Base-by-base conservation (phyloP, 108 stramenopile genomes). In the Skeletonema marinoi region DNA sequence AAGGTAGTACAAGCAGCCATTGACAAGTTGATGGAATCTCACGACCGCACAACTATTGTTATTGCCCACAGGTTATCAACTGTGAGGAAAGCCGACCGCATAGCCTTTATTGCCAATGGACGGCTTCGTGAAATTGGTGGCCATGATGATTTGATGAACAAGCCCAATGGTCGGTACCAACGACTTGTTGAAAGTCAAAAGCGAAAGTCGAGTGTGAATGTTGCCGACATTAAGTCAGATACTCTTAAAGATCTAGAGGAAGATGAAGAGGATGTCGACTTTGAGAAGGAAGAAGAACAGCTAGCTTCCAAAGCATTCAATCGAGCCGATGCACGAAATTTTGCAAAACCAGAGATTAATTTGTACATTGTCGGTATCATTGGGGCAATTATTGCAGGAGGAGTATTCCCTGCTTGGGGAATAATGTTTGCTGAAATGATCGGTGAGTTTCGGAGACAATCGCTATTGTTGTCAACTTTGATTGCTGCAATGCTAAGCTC, bases 1-100 rank as follows among this genome's bases (percentile, higher is more conserved):
- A 66, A 75, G 31, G 71, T 94, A 13, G 96, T 98, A 8, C 97
- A 96, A 70, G 88, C 79, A 31, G 96, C 97, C 10, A 64, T 98
- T 29, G 93, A 96, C 78, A 73, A 86, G 62, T 71, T 97, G 38
- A 93, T 96, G 86, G 78, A 66, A 17, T 75, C 76, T 29, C 73
- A 73, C 2, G 68, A 82, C 39, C 88, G 88, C 31, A 95, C 96
- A 10, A 84, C 82, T 17, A 83, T 97, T 65, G 84, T 96, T 3
- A 93, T 97, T 75, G 94, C 96, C 9, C 96, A 97, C 71, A 79
- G 94, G 8, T 75, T 94, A 38, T 83, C 86, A n/a, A 97, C 97
- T 7, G 88, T 98, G 41, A 78, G 89, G 25, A 89, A 90, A 50
- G 87, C 88, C 51, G 93, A 93, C 67, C 84, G 88, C 2, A 93